Evolutionary conservation across 306 rosid genomes (phyloP).

Genomic region (Malus fusca): DNA sequence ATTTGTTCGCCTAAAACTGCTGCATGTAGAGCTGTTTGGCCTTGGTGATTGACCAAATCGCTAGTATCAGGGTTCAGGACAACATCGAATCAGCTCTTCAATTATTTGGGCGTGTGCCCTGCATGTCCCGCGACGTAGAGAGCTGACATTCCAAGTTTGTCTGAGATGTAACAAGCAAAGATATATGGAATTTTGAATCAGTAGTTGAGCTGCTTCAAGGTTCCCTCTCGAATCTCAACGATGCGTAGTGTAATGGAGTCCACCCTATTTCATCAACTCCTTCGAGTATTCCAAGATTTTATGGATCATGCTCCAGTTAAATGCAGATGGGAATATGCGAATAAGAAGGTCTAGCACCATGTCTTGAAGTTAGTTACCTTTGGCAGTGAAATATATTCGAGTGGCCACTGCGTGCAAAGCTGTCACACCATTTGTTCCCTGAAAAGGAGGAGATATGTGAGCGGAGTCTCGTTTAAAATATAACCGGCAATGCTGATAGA

Average conservation of each 20-base stretch:
- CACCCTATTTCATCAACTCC: neutral
- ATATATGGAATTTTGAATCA: neutral
- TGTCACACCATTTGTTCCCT: slow-evolving; percentile 8
- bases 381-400: neutral
- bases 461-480: neutral
- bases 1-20: neutral
- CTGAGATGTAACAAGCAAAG: neutral
- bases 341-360: too few species aligned
- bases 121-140: neutral
- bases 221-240: neutral
- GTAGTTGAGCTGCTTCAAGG: neutral
- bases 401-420: slow-evolving; percentile 12
- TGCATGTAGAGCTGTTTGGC: neutral
- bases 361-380: neutral
- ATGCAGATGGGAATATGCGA: too few species aligned
- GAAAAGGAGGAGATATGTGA: too few species aligned
- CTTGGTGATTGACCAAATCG: neutral
- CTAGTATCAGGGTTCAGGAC: neutral
- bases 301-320: too few species aligned
- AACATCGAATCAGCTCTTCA: neutral
- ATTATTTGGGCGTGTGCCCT: neutral
- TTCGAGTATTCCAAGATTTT: neutral
- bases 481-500: neutral
- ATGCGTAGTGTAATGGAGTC: slow-evolving; percentile 17
- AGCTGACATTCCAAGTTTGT: slow-evolving; percentile 9